Evolutionary conservation across 2,329 filamentous ascomycete genomes (phyloP), one percentile per base, ranked within the genome.

Genomic region (Diplodia scrobiculata): DNA sequence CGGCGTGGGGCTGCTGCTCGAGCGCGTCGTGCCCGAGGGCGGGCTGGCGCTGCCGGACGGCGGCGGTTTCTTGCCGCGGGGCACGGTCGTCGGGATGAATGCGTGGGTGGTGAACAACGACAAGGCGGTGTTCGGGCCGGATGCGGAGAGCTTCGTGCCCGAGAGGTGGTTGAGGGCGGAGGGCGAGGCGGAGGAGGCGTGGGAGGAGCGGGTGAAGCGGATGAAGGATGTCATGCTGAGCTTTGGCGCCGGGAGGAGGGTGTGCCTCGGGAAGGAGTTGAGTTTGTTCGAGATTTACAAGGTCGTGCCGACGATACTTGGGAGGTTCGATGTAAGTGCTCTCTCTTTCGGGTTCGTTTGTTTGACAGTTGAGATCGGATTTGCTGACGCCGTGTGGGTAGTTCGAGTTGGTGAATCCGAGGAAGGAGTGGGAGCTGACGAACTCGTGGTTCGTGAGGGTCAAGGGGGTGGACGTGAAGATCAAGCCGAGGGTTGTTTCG

Each of bases 241-340:
- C 34, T 63, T 63, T 17, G 60, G 60, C 13, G 60, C 48, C 21
- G 60, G 60, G 1, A 63, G 60, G 48, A 10, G 60, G 17, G 60
- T 63, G 10, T 63, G 60, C 21, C 19, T 63, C 14, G 60, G 60
- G 21, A 63, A 13, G 50, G 60, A 63, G 60, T 17, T 63, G 50
- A 53, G 60, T 9, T 5, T 63, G 32, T 63, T 63, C 45, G 60
- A 63, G 60, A 53, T 63, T 27, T 52, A 53, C 3, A 88, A 87
- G 77, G 79, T 87, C 41, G 74, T 85, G 41, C 84, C 84, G 4
- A 80, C 83, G 41, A 66, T 84, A 54, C 76, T 83, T 68, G 70
- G 69, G 7, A 75, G 70, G 48, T 84, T 82, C 68, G 74, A 82
- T 69, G 76, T 79, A 64, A 72, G 77, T 74, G 21, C 36, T 58